Evolutionary conservation across 2,329 filamentous ascomycete species (phyloP), one percentile per base, ranked within the genome.

Genomic region (Aspergillus eucalypticola): DNA sequence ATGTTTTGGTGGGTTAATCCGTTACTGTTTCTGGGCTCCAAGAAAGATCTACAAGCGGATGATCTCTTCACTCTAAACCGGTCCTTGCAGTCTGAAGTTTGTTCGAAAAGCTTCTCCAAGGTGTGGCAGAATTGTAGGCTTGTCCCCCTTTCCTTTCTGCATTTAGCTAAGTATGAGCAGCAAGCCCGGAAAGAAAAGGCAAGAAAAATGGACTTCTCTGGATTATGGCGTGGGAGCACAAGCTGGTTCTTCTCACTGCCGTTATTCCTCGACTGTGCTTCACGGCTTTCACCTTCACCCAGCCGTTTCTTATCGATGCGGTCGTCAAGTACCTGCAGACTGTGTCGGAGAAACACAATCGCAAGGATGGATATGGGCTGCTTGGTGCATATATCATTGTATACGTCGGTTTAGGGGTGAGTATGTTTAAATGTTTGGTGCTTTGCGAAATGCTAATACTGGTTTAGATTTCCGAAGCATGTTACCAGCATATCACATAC

Each of bases 401-500:
- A 11, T 50, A 50, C 11, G 25, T 50, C 2, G 46, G 46, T 2
- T 6, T 50, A 7, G 46, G 46, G 8, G 46, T 50, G 29, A 19
- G 27, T 50, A 15, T 11, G 15, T 3, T 3, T 13, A 7, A 5
- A 27, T n/a, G 2, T 5, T 29, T 17, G n/a, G 5, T 50, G 15
- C 29, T n/a, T 25, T 41, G 8, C 23, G 11, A 8, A 13, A 13
- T 32, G 13, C 7, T 17, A 8, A 27, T 50, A 49, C 13, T 19
- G 8, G n/a, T 8, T 4, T 21, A 69, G 67, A 46, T 69, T 5
- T 64, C 62, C 0, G 68, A 67, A 0, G 74, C 75, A 0, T 65
- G 80, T n/a, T 81, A 49, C 29, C 48, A 58, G 19, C 59, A 60
- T 15, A 56, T 56, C 41, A 58, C 55, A 4, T 64, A 48, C 44